Percentiles rank a stretch among this genome's conserved stretches.
phyloP scores from a whole-genome alignment of 805 yeast genomes.

The Pichia ethanolica region DNA sequence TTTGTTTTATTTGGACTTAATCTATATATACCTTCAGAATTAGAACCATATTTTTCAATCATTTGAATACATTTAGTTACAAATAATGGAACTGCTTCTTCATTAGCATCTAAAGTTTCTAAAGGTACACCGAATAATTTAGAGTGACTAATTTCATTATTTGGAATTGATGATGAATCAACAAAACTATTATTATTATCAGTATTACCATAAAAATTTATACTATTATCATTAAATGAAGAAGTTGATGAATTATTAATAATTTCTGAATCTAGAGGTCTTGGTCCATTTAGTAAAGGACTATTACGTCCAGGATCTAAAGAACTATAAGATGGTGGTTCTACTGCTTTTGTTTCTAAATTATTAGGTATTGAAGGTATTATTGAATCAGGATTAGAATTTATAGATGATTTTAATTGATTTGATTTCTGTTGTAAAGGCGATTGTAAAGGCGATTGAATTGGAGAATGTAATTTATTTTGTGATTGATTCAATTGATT shows the following conservation, averaged over 20 bases:
- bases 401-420: not conserved
- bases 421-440: not conserved
- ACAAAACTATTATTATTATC: conserved; percentile 10
- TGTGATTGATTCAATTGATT: too few relatives aligned
- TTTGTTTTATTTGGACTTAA: conserved; percentile 72
- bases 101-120: conserved; percentile 75
- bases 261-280: conserved; percentile 13
- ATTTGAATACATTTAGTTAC: conserved; percentile 85
- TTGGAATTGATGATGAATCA: not conserved
- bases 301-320: conserved; percentile 19
- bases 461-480: not conserved
- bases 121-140: conserved; percentile 75
- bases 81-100: conserved; percentile 84
- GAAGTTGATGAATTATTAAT: conserved; percentile 2
- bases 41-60: conserved; percentile 76
- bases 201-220: conserved; percentile 1
- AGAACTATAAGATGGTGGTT: conserved; percentile 17
- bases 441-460: not conserved
- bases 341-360: not conserved
- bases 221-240: conserved; percentile 8
- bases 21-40: conserved; percentile 85
- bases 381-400: not conserved
- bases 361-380: conserved; percentile 1
- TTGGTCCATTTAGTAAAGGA: conserved; percentile 19
- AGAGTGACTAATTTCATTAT: not conserved